Percentiles rank a stretch among this genome's conserved stretches.
phyloP scores from a whole-genome alignment of 768 basidiomycete genomes.

The Royoungia palumana region DNA sequence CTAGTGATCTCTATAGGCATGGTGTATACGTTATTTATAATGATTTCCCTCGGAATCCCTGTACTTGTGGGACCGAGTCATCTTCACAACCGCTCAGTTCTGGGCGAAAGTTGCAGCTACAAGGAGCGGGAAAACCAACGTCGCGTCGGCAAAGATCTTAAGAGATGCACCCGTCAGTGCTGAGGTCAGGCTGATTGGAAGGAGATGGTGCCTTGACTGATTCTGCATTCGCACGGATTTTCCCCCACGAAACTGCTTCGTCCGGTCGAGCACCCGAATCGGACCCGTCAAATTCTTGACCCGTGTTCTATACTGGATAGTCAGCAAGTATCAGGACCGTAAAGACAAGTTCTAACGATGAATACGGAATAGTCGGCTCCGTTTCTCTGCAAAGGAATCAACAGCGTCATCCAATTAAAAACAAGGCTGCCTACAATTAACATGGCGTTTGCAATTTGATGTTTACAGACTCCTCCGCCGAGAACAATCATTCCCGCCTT shows the following conservation, averaged over 20 bases:
- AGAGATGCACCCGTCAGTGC: slow-evolving; percentile 3
- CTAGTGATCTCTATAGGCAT: neutral
- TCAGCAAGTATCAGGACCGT: neutral
- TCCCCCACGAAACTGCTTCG: slow-evolving; percentile 98
- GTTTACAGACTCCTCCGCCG: slow-evolving; percentile 98
- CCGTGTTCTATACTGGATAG: slow-evolving; percentile 69
- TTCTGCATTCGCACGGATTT: slow-evolving; percentile 84
- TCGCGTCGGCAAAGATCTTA: slow-evolving; percentile 91
- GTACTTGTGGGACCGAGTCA: neutral
- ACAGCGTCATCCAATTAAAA: slow-evolving; percentile 1
- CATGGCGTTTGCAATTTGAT: slow-evolving; percentile 99
- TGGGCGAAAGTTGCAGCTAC: slow-evolving; percentile 93
- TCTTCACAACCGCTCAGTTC: slow-evolving; percentile 19
- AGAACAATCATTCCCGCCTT: slow-evolving; percentile 99
- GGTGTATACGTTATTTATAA: slow-evolving; percentile 14
- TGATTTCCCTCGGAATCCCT: neutral
- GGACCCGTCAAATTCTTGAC: slow-evolving; percentile 98
- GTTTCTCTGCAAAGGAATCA: slow-evolving; percentile 62
- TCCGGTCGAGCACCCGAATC: slow-evolving; percentile 97
- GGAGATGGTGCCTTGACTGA: slow-evolving; percentile 63
- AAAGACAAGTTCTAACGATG: slow-evolving; percentile 53
- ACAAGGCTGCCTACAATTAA: slow-evolving; percentile 65
- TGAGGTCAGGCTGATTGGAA: neutral
- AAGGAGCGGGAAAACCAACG: slow-evolving; percentile 90
- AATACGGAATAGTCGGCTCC: slow-evolving; percentile 97